phyloP scores from a whole-genome alignment of 2,329 filamentous ascomycete genomes.

The Penicillium paneum region DNA sequence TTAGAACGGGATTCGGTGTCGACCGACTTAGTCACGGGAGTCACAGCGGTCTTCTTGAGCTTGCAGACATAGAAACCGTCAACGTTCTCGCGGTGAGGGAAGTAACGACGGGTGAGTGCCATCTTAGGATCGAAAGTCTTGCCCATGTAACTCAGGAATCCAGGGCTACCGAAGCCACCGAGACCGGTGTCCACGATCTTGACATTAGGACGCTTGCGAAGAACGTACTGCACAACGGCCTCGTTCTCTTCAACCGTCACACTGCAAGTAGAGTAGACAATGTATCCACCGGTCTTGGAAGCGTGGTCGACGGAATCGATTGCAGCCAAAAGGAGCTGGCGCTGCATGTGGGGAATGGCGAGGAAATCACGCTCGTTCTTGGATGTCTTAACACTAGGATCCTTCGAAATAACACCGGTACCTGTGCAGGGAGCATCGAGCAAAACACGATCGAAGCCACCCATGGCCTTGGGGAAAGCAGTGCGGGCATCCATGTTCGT shows the following conservation, averaged over 20 bases:
- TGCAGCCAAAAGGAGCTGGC: conserved; percentile 85
- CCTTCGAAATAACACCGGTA: conserved; percentile 96
- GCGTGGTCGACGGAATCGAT: conserved; percentile 93
- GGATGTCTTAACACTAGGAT: conserved; percentile 95
- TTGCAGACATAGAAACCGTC: conserved; percentile 99
- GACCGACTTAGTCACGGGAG: conserved; percentile 47
- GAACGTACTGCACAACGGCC: conserved; percentile 86
- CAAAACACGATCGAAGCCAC: conserved; percentile 90
- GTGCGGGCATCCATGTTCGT: conserved; percentile 86
- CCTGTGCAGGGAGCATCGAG: conserved; percentile 95
- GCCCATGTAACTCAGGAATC: conserved; percentile 85
- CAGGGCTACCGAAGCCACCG: conserved; percentile 78
- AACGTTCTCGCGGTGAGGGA: conserved; percentile 89
- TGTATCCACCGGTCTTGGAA: conserved; percentile 88
- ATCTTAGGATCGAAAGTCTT: conserved; percentile 87
- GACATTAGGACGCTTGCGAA: conserved; percentile 88
- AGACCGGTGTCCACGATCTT: conserved; percentile 88
- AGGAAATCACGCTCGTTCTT: conserved; percentile 96
- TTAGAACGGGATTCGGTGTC: conserved; percentile 26
- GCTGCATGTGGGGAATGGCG: conserved; percentile 87
- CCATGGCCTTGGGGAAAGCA: conserved; percentile 90
- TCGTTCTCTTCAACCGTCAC: conserved; percentile 95
- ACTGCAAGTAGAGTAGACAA: conserved; percentile 95
- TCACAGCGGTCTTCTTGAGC: conserved; percentile 86
- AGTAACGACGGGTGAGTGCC: conserved; percentile 79